Base-by-base conservation (phyloP, 176 grass and related monocot species). In the Panicum miliaceum region DNA sequence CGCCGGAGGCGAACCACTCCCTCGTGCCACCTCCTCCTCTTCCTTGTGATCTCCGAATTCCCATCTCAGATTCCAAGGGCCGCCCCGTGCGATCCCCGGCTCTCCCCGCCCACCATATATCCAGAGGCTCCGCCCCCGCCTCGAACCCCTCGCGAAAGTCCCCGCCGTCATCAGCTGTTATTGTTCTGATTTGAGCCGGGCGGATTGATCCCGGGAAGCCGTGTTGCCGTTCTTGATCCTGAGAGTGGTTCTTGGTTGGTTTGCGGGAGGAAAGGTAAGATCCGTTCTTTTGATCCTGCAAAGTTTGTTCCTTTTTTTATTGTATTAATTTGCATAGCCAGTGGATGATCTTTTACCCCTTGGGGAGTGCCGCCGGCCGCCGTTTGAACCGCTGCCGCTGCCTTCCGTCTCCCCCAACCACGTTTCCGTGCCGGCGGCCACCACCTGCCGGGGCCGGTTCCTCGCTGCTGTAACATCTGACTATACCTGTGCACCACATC, bases 21-120 rank as follows among this genome's bases (percentile, higher is more conserved):
- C 54, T 67, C 47, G 64, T 79, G 66, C 78, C 51, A 32, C 23
- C 7, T 15, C 37, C 15, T 23, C 45, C 2, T 22, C 75, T 51
- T 46, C 73, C 75, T 84, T 70, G 89, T 87, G 89, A 87, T 84
- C 81, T 87, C 89, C 73, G 52, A 71, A 47, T 74, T 71, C 54
- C 46, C 76, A 19, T 81, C 79, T 90, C 68, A 69, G 77, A 64
- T 82, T 71, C 84, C 81, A 23, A 92, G 87, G 84, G 56, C 16
- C 77, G 75, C 62, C 47, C 7, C 85, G 15, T 65, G 43, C 47
- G 59, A 86, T 79, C 81, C 64, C 66, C 25, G 10, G 13, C 80
- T 64, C 75, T 79, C 45, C 26, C 50, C 76, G 35, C 38, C 82
- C 29, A 25, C 53, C 64, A 59, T 84, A 80, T 89, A 73, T 74